Base-by-base conservation (phyloP, 371 early-diverging fungal genomes). In the Circinella minor region DNA sequence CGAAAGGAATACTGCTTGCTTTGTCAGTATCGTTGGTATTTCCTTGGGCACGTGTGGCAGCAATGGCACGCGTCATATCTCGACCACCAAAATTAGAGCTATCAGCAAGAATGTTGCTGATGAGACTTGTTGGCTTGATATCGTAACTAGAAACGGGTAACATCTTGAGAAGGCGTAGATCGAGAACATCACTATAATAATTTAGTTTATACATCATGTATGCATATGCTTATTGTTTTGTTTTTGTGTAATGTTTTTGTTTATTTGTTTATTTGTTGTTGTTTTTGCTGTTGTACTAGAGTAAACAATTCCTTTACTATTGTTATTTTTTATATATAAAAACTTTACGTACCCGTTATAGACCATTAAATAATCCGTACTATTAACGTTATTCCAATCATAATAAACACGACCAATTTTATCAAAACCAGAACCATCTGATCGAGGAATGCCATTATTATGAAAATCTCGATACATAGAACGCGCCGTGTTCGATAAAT, bases 341-440 rank as follows among this genome's bases (percentile, higher is more conserved):
- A 13, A 39, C 43, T 55, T n/a, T 17, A 86, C 83, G 36, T 85
- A 87, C 71, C 93, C 91, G 70, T 94, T 94, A 77, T 89, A 93
- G 18, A 93, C 91, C 43, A 86, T 85, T 37, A 84, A 73, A 54
- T 81, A 76, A 38, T 71, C 76, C 1, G 73, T 73, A 14, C 66
- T 49, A 13, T 77, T 75, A 67, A 92, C 72, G 67, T 92, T 91
- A 9, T 86, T 75, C 92, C 92, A 94, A 49, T 81, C 81, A 71
- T 91, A 94, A 71, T 89, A 91, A 4, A 88, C 80, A n/a, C 89
- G 83, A 59, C 89, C 81, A 61, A 81, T 71, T 69, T 81, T 84
- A 65, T 74, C 76, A 20, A 74, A 69, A 4, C 74, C 75, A 6
- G 51, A 18, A 0, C 68, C 76, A 64, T 36, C 68, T 2, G 59